These are phyloP conservation scores for Leptographium radiaticola DNA, from an alignment of 2,329 filamentous ascomycete species.

Conservation along the genomic window DNA sequence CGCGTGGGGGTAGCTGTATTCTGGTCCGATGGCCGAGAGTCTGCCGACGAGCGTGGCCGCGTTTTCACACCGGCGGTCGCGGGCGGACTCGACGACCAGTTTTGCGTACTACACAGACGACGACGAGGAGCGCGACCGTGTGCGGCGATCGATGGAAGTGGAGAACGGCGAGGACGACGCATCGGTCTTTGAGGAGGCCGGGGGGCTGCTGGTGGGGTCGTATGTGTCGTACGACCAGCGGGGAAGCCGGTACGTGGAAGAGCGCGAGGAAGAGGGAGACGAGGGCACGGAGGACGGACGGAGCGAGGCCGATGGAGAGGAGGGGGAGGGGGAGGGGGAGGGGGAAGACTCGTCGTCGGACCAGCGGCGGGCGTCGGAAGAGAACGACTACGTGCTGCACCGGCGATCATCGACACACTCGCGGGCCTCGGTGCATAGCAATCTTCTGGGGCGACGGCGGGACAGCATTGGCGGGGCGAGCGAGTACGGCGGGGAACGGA, in stretches of 20 bases:
- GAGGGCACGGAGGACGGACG: neutral
- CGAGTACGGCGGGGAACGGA: slow-evolving; percentile 40
- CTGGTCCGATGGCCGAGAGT: slow-evolving; percentile 87
- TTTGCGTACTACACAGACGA: slow-evolving; percentile 82
- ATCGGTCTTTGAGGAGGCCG: slow-evolving; percentile 17
- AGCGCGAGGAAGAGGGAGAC: neutral
- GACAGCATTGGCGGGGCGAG: slow-evolving; percentile 55
- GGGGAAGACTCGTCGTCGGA: slow-evolving; percentile 24
- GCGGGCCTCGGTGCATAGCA: slow-evolving; percentile 41
- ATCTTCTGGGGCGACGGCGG: slow-evolving; percentile 52
- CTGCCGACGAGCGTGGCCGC: slow-evolving; percentile 89
- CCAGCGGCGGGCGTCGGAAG: slow-evolving; percentile 19
- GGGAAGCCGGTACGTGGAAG: neutral
- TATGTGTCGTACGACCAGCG: neutral
- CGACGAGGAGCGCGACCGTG: slow-evolving; percentile 30
- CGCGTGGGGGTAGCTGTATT: slow-evolving; percentile 49
- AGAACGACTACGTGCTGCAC: slow-evolving; percentile 36
- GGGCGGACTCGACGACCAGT: slow-evolving; percentile 75
- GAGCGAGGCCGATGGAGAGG: neutral
- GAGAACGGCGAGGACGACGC: neutral
- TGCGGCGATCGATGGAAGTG: neutral
- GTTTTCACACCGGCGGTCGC: slow-evolving; percentile 70
- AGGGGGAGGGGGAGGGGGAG: slow-evolving; percentile 21
- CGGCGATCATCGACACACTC: slow-evolving; percentile 51
- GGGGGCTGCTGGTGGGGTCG: slow-evolving; percentile 5